Evolutionary conservation across 345 rosid species (phyloP).

Genomic region (Camelina neglecta): DNA sequence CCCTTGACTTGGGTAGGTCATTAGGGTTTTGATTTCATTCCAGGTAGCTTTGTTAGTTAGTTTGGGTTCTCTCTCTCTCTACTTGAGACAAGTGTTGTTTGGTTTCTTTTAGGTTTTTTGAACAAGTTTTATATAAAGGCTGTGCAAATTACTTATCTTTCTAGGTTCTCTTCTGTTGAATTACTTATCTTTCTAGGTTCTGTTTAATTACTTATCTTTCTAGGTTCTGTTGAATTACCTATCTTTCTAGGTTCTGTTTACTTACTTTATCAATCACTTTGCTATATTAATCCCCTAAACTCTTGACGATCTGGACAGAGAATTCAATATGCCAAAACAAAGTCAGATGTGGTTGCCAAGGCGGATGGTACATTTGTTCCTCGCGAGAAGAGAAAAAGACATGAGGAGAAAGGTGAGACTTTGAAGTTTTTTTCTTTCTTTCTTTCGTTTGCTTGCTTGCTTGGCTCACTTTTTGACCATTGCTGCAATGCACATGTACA

Average conservation of each 20-base stretch:
- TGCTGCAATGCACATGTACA: not conserved
- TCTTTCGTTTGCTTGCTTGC: not conserved
- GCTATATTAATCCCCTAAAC: not conserved
- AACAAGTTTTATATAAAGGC: too few relatives aligned
- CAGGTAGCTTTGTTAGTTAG: too few relatives aligned
- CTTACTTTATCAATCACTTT: not conserved
- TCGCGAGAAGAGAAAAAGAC: slow-evolving; percentile 91
- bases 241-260: not conserved
- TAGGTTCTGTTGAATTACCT: not conserved
- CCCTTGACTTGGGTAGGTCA: not conserved
- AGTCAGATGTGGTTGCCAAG: slow-evolving; percentile 90
- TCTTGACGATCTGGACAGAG: slow-evolving; percentile 54
- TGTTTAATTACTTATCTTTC: too few relatives aligned
- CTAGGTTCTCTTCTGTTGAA: too few relatives aligned
- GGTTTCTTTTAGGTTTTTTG: not conserved
- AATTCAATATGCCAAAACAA: slow-evolving; percentile 90
- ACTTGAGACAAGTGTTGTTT: too few relatives aligned
- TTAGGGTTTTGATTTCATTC: not conserved
- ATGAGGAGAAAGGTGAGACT: slow-evolving; percentile 81
- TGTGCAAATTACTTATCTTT: too few relatives aligned
- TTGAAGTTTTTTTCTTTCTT: not conserved
- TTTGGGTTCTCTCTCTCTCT: too few relatives aligned
- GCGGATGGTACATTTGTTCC: slow-evolving; percentile 99
- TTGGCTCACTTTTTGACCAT: not conserved
- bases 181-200: too few relatives aligned